phyloP scores from a whole-genome alignment of 192 early-diverging fungal species.

The Kappamyces sp. region DNA sequence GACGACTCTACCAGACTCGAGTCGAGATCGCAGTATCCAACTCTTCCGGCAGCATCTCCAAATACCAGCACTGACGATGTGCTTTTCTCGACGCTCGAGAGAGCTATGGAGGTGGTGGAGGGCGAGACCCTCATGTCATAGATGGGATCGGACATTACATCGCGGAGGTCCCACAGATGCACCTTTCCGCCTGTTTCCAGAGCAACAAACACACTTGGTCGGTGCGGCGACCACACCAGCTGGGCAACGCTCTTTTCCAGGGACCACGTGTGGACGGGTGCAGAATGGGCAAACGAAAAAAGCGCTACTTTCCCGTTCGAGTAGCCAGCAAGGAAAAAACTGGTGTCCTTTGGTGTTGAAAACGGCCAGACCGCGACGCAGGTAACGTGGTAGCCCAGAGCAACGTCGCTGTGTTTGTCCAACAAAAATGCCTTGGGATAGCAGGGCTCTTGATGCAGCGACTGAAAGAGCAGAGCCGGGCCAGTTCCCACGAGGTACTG shows the following conservation, averaged over 20 bases:
- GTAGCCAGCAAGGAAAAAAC: conserved; percentile 36
- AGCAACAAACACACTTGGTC: conserved; percentile 39
- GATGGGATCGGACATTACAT: conserved; percentile 22
- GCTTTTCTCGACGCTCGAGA: neutral
- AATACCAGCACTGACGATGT: neutral
- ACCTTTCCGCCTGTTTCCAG: conserved; percentile 27
- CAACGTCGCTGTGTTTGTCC: neutral
- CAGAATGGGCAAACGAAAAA: conserved; percentile 15
- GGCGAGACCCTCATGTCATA: conserved; percentile 14
- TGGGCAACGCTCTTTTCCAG: conserved; percentile 3
- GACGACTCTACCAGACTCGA: neutral
- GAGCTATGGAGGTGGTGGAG: neutral
- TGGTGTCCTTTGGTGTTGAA: neutral
- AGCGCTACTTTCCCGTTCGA: conserved; percentile 31
- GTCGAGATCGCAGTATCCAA: conserved; percentile 2
- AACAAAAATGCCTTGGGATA: neutral
- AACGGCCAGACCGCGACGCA: conserved; percentile 26
- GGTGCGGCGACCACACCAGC: conserved; percentile 41
- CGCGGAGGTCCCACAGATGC: conserved; percentile 39
- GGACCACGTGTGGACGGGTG: conserved; percentile 28
- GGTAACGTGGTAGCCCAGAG: conserved; percentile 16
- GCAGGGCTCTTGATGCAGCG: neutral
- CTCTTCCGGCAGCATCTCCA: neutral
- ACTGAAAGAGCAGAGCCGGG: neutral
- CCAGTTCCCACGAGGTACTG: neutral